A percentile compares a stretch with the other conserved stretches of the same genome.
Conservation (phyloP, 2,329 filamentous ascomycete species). For the Biscogniauxia marginata region DNA sequence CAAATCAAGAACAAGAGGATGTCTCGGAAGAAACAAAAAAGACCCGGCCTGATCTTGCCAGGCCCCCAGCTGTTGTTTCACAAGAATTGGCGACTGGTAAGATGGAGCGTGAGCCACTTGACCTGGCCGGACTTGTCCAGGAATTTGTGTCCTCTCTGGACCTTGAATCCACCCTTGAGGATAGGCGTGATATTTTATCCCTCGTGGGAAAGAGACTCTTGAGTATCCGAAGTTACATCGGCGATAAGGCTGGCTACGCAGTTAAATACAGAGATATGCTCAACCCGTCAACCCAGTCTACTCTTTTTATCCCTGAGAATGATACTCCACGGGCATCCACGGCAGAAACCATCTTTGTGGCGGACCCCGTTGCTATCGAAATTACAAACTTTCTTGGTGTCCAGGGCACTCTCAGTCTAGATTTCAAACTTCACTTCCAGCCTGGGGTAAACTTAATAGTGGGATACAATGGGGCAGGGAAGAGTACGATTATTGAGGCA, state of each 20-base stretch:
- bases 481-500: conserved; percentile 35
- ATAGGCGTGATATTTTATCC: conserved; percentile 8
- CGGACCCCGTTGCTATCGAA: conserved; percentile 21
- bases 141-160: conserved; percentile 19
- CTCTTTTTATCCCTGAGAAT: not conserved
- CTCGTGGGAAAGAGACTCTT: conserved; percentile 20
- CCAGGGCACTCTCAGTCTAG: conserved; percentile 26
- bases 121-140: conserved; percentile 11
- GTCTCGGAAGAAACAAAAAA: not conserved
- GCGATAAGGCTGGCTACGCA: conserved; percentile 1
- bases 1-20: not conserved
- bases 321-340: not conserved
- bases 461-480: conserved; percentile 33
- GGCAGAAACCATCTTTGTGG: conserved; percentile 23
- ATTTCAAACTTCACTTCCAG: conserved; percentile 26
- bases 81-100: not conserved
- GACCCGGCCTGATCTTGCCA: not conserved
- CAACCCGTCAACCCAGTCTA: conserved; percentile 4
- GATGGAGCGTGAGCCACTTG: conserved; percentile 3
- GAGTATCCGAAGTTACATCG: conserved; percentile 4
- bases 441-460: conserved; percentile 31
- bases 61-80: not conserved
- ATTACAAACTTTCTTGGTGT: conserved; percentile 36
- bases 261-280: conserved; percentile 16
- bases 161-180: conserved; percentile 11